Percentiles rank a stretch among this genome's conserved stretches.
Evolutionary conservation across 768 basidiomycete species (phyloP).

Genomic region (Agaricus bisporus): DNA sequence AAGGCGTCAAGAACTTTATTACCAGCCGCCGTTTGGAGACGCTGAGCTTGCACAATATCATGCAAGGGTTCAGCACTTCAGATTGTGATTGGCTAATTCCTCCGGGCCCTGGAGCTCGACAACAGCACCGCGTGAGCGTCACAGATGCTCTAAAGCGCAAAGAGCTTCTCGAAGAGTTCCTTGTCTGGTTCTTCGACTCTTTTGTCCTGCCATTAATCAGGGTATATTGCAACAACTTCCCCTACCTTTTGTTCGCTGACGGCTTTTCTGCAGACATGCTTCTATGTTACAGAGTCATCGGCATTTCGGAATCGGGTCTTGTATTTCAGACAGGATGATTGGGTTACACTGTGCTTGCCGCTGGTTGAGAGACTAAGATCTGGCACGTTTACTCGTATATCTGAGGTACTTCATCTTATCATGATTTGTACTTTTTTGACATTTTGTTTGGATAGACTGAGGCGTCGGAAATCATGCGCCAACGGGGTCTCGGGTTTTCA

Average conservation of each 20-base stretch:
- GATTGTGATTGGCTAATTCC: constrained; percentile 79
- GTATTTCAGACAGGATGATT: constrained; percentile 94
- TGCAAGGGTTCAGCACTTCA: constrained; percentile 70
- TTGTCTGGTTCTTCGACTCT: constrained; percentile 93
- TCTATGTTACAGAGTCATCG: constrained; percentile 91
- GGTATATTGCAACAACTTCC: constrained; percentile 32
- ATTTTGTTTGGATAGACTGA: constrained; percentile 39
- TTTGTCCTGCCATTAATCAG: constrained; percentile 76
- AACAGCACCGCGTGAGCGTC: constrained; percentile 46
- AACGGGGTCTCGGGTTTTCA: constrained; percentile 74
- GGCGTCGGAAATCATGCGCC: constrained; percentile 58
- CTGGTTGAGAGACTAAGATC: constrained; percentile 68
- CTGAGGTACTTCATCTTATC: constrained; percentile 41
- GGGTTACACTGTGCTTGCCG: constrained; percentile 78
- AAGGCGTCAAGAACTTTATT: constrained; percentile 76
- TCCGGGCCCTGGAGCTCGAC: constrained; percentile 25
- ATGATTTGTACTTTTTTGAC: neutral
- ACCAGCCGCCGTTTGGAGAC: constrained; percentile 76
- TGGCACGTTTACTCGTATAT: constrained; percentile 65
- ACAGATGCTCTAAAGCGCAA: constrained; percentile 70
- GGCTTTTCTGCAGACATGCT: constrained; percentile 59
- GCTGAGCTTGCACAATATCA: constrained; percentile 62
- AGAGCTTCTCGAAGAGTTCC: constrained; percentile 80
- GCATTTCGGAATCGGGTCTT: constrained; percentile 77
- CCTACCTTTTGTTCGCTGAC: neutral